Conservation (phyloP, 345 rosid species). For the Melastoma malabathricum region DNA sequence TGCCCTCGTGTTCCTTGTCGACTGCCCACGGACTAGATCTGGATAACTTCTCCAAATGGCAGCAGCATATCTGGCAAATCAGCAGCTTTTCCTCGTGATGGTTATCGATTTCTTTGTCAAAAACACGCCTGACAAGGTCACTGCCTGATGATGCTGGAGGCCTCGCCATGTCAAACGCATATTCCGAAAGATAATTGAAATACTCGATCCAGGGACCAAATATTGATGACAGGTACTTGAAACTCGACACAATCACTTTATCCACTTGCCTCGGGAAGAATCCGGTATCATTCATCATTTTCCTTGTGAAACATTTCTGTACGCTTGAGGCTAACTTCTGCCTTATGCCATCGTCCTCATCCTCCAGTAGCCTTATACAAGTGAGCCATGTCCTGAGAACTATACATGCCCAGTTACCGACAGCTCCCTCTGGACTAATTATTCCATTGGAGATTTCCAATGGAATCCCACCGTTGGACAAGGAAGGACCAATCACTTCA, state of each 20-base stretch:
- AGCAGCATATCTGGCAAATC: constrained; percentile 65
- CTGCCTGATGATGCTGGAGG: constrained; percentile 22
- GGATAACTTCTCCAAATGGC: constrained; percentile 51
- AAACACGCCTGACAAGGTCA: constrained; percentile 75
- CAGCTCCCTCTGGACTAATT: constrained; percentile 24
- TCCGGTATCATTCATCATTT: constrained; percentile 9
- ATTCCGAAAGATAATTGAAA: constrained; percentile 39
- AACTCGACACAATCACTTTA: constrained; percentile 67
- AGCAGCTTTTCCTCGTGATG: constrained; percentile 88
- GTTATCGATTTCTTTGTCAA: constrained; percentile 91
- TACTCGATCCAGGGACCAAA: constrained; percentile 78
- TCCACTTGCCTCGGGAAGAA: constrained; percentile 71
- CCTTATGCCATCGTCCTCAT: constrained; percentile 81
- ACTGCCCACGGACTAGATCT: constrained; percentile 12
- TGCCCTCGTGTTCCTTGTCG: constrained; percentile 12
- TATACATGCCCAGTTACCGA: constrained; percentile 34
- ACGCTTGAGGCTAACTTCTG: constrained; percentile 47
- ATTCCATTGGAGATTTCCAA: constrained; percentile 12
- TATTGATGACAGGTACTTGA: constrained; percentile 45
- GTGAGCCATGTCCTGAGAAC: constrained; percentile 60
- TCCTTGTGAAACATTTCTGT: constrained; percentile 41
- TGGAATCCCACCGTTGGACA: constrained; percentile 20
- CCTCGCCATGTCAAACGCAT: constrained; percentile 42
- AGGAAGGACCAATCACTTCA: constrained; percentile 38
- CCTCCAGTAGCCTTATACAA: constrained; percentile 76